Percentiles rank a stretch among this genome's conserved stretches.
These are phyloP conservation scores for Aegilops longissima DNA, from an alignment of 176 grass and related monocot genomes.

Conservation along the genomic window DNA sequence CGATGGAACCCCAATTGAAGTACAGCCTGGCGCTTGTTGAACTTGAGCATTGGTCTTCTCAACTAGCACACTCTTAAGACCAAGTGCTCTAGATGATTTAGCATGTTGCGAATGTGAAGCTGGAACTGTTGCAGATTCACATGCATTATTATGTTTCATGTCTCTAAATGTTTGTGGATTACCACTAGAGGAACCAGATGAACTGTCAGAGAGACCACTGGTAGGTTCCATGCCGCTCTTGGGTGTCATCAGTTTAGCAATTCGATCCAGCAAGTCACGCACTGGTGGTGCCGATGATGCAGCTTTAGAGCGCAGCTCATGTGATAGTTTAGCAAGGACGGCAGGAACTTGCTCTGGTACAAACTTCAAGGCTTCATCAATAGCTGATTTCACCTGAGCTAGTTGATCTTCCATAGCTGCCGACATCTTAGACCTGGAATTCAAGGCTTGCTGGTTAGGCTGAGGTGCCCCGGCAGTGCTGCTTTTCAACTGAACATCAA, in stretches of 20 bases:
- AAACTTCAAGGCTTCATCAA: slow-evolving; percentile 56
- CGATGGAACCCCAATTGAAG: not conserved
- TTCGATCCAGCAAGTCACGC: slow-evolving; percentile 37
- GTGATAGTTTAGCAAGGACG: slow-evolving; percentile 39
- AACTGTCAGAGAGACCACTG: slow-evolving; percentile 31
- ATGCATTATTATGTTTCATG: not conserved
- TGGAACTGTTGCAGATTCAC: not conserved
- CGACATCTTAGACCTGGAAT: slow-evolving; percentile 26
- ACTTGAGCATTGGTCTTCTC: slow-evolving; percentile 18
- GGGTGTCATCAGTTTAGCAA: slow-evolving; percentile 43
- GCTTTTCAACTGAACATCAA: slow-evolving; percentile 61
- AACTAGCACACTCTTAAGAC: slow-evolving; percentile 32
- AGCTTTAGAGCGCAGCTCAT: slow-evolving; percentile 37
- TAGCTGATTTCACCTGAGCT: slow-evolving; percentile 39
- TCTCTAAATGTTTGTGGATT: not conserved
- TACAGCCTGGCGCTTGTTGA: not conserved
- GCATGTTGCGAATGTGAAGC: slow-evolving; percentile 7
- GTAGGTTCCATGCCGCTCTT: slow-evolving; percentile 28
- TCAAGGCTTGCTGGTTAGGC: slow-evolving; percentile 7
- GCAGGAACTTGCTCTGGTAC: slow-evolving; percentile 44
- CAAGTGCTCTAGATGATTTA: slow-evolving; percentile 22
- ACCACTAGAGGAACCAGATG: slow-evolving; percentile 23
- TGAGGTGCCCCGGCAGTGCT: not conserved
- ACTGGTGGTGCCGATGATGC: slow-evolving; percentile 36
- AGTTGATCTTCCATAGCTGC: slow-evolving; percentile 37